A percentile compares a stretch with the other conserved stretches of the same genome.
phyloP scores from a whole-genome alignment of 1,284 basidiomycete species.

The Microbotryomycetes sp. region DNA sequence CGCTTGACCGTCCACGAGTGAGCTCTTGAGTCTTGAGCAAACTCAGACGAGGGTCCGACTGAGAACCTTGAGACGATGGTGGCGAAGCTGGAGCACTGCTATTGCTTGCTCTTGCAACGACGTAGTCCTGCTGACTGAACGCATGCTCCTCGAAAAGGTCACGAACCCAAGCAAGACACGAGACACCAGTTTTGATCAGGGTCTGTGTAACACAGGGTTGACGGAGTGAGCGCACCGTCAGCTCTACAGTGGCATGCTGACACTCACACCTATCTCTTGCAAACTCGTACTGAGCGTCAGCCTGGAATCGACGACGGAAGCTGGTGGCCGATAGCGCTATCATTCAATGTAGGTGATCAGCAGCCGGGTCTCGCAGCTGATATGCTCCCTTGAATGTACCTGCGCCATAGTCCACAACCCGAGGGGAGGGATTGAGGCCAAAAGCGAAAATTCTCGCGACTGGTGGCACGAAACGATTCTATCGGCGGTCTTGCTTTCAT shows the following conservation, averaged over 20 bases:
- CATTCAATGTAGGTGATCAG: too few relatives aligned
- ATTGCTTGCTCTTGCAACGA: conserved; percentile 22
- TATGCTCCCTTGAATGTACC: too few relatives aligned
- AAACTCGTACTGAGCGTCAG: background rate
- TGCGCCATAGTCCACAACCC: background rate
- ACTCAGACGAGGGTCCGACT: conserved; percentile 38
- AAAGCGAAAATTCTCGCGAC: background rate
- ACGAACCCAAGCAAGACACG: conserved; percentile 34
- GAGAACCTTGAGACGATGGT: conserved; percentile 49
- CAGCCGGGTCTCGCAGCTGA: too few relatives aligned
- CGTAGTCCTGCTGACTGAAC: conserved; percentile 58
- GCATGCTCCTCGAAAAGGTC: conserved; percentile 70
- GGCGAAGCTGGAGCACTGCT: conserved; percentile 49
- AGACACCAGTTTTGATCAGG: background rate
- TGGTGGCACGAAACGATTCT: background rate
- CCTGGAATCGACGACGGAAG: background rate
- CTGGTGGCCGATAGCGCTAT: too few relatives aligned
- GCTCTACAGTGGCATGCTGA: too few relatives aligned
- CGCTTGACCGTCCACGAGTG: conserved; percentile 64
- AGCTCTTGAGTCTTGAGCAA: conserved; percentile 54
- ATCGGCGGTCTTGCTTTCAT: too few relatives aligned
- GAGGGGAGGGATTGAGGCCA: background rate
- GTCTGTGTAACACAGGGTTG: too few relatives aligned
- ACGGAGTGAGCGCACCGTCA: background rate
- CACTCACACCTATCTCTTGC: background rate